Base-by-base conservation (phyloP, 805 yeast species). In the Candida glaebosa region DNA sequence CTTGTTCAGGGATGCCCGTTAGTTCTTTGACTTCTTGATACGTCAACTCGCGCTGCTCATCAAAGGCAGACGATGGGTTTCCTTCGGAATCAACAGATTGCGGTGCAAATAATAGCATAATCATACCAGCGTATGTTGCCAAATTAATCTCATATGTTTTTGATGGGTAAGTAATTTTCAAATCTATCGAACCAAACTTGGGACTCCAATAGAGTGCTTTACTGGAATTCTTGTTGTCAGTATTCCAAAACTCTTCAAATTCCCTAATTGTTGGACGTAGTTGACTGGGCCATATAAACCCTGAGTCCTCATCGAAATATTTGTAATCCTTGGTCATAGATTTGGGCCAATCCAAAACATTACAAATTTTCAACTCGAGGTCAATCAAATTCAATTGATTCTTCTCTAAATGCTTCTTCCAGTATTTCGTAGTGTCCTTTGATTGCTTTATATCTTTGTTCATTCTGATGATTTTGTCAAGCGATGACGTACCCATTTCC, bases 391-490 rank as follows among this genome's bases (percentile, higher is more conserved):
- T 48, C 42, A 31, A 42, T 33, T 43, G 40, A 14, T 38, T 44
- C 22, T 44, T 37, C 14, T 30, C 31, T 6, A 35, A 33, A 38
- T 52, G 47, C 22, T 50, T 56, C 43, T 54, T 63, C 74, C 75
- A 69, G 7, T 68, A 74, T 12, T 44, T 40, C 10, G 73, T 69
- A 14, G 67, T 43, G 20, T 66, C 71, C 20, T 54, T 51, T 5
- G 73, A 67, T 64, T 60, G 66, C 37, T 76, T 76, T 35, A 88
- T 80, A 55, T 90, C 97, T 53, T 82, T 76, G 48, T 87, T 79
- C 96, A 90, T 90, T 33, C 87, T 88, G 54, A 87, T 89, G 24
- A 90, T 69, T 50, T 84, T 84, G 3, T 86, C 77, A 0, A 96
- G 81, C 40, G 87, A 84, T 0, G 88, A 75, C 2, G 85, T 73